A percentile compares a stretch with the other conserved stretches of the same genome.
phyloP scores from a whole-genome alignment of 345 rosid genomes.

The Leavenworthia alabamica region DNA sequence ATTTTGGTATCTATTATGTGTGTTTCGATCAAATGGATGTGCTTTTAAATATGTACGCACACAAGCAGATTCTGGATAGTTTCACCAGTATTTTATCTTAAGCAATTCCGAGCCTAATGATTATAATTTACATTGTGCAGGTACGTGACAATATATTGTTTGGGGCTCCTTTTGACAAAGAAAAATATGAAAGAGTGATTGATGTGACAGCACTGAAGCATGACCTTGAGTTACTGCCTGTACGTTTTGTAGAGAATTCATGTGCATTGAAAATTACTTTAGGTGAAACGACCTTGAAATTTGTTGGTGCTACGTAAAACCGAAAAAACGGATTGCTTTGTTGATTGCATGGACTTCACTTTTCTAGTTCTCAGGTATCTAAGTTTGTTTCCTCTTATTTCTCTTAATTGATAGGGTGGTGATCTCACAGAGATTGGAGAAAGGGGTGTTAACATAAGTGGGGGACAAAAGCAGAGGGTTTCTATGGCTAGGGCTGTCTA shows the following conservation, averaged over 20 bases:
- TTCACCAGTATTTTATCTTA: neutral
- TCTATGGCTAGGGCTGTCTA: slow-evolving; percentile 77
- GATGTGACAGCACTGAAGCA: slow-evolving; percentile 88
- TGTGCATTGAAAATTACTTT: slow-evolving; percentile 61
- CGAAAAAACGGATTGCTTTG: neutral
- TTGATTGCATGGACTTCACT: slow-evolving; percentile 3
- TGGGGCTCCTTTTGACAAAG: slow-evolving; percentile 73
- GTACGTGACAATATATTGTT: slow-evolving; percentile 90
- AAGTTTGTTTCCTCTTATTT: slow-evolving; percentile 10
- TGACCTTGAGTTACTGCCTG: slow-evolving; percentile 65
- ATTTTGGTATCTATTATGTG: neutral
- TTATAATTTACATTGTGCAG: slow-evolving; percentile 35
- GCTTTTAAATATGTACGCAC: neutral
- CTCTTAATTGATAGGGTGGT: slow-evolving; percentile 40
- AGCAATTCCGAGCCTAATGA: slow-evolving; percentile 9
- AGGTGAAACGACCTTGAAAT: neutral
- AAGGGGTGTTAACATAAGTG: slow-evolving; percentile 84
- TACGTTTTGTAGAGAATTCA: slow-evolving; percentile 24
- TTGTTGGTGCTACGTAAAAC: slow-evolving; percentile 6
- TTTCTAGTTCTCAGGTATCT: neutral
- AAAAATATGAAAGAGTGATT: slow-evolving; percentile 72
- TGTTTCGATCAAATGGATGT: neutral
- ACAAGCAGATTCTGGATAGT: neutral
- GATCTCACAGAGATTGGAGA: slow-evolving; percentile 78
- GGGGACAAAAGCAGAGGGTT: slow-evolving; percentile 85